These are phyloP conservation scores for Scheffersomyces quercinus DNA, from an alignment of 1,139 yeast genomes.

Conservation along the genomic window DNA sequence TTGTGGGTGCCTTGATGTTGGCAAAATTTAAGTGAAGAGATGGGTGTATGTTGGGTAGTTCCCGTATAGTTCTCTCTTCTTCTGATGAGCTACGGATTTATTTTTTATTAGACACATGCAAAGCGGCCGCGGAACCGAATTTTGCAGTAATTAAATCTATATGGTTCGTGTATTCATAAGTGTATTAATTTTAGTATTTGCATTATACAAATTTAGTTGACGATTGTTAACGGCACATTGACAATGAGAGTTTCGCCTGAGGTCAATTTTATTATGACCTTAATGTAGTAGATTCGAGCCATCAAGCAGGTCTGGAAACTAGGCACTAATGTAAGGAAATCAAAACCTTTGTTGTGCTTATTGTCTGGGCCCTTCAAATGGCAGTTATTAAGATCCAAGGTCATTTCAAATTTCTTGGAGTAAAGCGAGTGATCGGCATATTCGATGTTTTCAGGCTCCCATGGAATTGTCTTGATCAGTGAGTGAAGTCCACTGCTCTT, in stretches of 20 bases:
- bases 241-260: constrained; percentile 36
- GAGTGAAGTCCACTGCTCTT: constrained; percentile 20
- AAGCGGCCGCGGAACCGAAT: no score
- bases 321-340: constrained; percentile 48
- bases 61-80: no score
- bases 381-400: constrained; percentile 26
- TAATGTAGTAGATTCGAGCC: constrained; percentile 51
- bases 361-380: constrained; percentile 26
- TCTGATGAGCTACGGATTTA: no score
- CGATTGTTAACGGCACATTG: constrained; percentile 38
- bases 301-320: constrained; percentile 58
- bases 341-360: constrained; percentile 25
- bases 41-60: no score
- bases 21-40: no score
- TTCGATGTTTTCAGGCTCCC: constrained; percentile 21
- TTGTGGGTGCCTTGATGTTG: no score
- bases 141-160: no score
- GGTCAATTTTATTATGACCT: constrained; percentile 28
- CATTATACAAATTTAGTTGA: constrained; percentile 12
- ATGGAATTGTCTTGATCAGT: constrained; percentile 23
- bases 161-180: no score
- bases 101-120: no score
- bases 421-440: constrained; percentile 16
- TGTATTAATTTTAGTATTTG: not conserved
- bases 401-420: constrained; percentile 29